A percentile compares a stretch with the other conserved stretches of the same genome.
Evolutionary conservation across 768 basidiomycete species (phyloP).

Genomic region (Inosperma sp.): DNA sequence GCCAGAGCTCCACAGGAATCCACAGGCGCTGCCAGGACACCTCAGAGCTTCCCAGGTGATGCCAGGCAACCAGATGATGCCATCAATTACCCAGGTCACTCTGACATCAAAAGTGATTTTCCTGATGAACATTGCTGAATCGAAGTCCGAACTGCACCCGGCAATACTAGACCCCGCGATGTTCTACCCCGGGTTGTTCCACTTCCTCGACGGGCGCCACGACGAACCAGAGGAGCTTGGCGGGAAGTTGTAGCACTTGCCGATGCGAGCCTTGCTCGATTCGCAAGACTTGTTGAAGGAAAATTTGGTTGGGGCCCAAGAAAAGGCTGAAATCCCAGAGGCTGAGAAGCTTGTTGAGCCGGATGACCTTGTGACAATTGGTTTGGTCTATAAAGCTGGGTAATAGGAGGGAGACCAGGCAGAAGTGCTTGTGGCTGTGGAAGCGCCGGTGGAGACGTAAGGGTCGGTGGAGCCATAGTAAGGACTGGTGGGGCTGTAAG

Average conservation of each 20-base stretch:
- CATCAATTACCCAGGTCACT: too few species aligned
- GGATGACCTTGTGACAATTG: neutral
- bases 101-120: too few species aligned
- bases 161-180: neutral
- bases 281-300: neutral
- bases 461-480: too few species aligned
- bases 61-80: too few species aligned
- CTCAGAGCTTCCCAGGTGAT: too few species aligned
- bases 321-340: neutral
- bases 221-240: neutral
- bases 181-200: too few species aligned
- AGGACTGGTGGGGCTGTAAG: too few species aligned
- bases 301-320: neutral
- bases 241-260: neutral
- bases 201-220: neutral
- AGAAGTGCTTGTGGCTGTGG: neutral
- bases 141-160: neutral
- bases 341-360: neutral
- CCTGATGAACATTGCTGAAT: too few species aligned
- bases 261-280: neutral
- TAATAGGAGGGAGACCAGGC: neutral
- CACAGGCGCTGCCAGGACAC: too few species aligned
- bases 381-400: neutral
- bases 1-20: too few species aligned
- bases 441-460: neutral